phyloP scores from a whole-genome alignment of 73 alveolate species.

The Symbiodinium natans region DNA sequence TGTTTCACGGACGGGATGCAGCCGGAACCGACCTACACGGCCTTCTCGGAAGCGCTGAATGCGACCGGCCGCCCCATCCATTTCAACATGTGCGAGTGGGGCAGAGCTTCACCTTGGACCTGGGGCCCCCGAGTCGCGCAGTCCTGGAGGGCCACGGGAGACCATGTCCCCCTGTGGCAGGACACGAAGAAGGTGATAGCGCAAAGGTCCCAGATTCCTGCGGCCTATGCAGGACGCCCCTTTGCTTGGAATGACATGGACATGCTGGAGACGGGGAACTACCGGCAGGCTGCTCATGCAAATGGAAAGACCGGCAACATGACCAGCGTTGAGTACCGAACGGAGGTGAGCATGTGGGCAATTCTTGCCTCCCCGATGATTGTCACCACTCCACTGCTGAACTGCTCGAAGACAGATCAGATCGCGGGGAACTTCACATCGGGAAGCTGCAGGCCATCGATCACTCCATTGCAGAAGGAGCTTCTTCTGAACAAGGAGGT shows the following conservation, averaged over 20 bases:
- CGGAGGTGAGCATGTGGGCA: conserved; percentile 91
- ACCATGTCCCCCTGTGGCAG: conserved; percentile 67
- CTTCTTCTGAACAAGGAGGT: conserved; percentile 59
- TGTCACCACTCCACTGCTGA: conserved; percentile 64
- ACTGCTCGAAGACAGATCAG: conserved; percentile 73
- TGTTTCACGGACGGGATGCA: conserved; percentile 93
- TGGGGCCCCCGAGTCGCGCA: conserved; percentile 95
- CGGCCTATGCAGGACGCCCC: conserved; percentile 21
- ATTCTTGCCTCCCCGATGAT: conserved; percentile 77
- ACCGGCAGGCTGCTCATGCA: conserved; percentile 76
- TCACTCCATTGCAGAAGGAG: conserved; percentile 68
- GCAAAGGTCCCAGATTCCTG: conserved; percentile 44
- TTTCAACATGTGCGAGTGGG: conserved; percentile 95
- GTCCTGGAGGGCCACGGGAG: conserved; percentile 89
- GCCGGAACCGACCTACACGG: conserved; percentile 94
- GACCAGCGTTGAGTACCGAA: conserved; percentile 57
- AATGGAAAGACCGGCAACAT: conserved; percentile 54
- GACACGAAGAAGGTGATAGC: conserved; percentile 27
- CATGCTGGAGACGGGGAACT: conserved; percentile 84
- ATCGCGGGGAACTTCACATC: conserved; percentile 59
- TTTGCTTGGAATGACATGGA: conserved; percentile 93
- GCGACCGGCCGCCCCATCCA: conserved; percentile 83
- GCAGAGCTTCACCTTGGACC: conserved; percentile 90
- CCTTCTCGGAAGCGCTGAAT: conserved; percentile 91
- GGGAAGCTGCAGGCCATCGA: conserved; percentile 51